These are phyloP conservation scores for Tetracladium marchalianum DNA, from an alignment of 495 filamentous ascomycete species.

Conservation along the genomic window DNA sequence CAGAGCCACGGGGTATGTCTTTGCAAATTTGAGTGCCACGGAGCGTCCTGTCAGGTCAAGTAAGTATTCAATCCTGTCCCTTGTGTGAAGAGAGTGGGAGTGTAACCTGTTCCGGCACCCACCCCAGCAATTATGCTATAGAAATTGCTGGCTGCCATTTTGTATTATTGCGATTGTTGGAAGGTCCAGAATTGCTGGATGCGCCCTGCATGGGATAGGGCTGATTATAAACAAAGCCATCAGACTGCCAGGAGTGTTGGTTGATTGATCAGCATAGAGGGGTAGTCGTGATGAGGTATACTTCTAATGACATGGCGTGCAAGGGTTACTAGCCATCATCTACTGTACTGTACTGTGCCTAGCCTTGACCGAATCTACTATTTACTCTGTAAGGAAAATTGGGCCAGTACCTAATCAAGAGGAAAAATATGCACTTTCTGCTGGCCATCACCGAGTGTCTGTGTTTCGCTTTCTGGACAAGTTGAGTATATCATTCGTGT, in stretches of 20 bases:
- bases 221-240: background rate
- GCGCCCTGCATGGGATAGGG: no score
- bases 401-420: no score
- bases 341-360: no score
- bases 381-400: no score
- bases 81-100: slow-evolving; percentile 1
- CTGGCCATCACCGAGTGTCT: no score
- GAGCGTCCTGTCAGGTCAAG: slow-evolving; percentile 18
- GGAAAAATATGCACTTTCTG: no score
- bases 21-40: slow-evolving; percentile 50
- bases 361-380: no score
- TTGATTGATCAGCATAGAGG: slow-evolving; percentile 16
- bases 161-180: slow-evolving; percentile 3
- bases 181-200: slow-evolving; percentile 3
- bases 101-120: slow-evolving; percentile 56
- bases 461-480: no score
- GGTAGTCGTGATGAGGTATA: background rate
- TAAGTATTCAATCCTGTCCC: background rate
- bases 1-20: slow-evolving; percentile 54
- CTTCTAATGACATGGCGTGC: no score
- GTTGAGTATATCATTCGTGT: no score
- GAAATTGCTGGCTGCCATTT: slow-evolving; percentile 28
- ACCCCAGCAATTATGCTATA: slow-evolving; percentile 69
- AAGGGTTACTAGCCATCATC: no score
- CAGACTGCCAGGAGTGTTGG: background rate